Evolutionary conservation across 441 rosid genomes (phyloP).

Genomic region (Euphorbia celastroides): DNA sequence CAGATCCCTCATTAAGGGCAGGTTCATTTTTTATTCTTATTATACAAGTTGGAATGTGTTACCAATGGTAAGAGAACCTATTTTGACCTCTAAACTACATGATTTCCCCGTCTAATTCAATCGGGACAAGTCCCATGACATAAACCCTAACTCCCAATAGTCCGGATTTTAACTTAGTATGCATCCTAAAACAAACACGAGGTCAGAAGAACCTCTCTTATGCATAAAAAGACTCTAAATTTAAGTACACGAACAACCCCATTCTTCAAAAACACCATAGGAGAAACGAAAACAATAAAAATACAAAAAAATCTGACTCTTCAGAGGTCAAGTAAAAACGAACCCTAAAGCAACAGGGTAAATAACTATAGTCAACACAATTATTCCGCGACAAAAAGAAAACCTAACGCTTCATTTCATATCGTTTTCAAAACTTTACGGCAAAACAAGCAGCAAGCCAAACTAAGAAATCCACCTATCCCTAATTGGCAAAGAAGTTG

Average conservation of each 20-base stretch:
- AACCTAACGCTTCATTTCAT: conserved; percentile 7
- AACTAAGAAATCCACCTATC: neutral
- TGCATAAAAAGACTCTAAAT: conserved; percentile 4
- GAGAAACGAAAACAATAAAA: neutral
- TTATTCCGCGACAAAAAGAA: conserved; percentile 8
- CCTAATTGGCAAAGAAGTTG: conserved; percentile 13
- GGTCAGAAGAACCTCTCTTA: neutral
- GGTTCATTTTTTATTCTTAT: neutral
- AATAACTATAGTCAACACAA: neutral
- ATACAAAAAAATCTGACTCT: neutral
- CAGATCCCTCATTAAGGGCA: neutral
- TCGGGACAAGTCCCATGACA: too few species aligned
- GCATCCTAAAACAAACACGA: neutral
- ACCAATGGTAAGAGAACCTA: too few species aligned
- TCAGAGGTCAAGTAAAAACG: neutral
- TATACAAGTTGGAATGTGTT: too few species aligned
- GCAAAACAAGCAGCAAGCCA: conserved; percentile 2
- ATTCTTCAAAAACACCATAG: neutral
- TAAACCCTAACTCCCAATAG: conserved; percentile 31
- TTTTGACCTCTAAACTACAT: too few species aligned
- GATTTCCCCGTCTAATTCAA: too few species aligned
- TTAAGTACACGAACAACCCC: conserved; percentile 7
- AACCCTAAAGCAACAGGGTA: neutral
- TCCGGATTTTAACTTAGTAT: neutral
- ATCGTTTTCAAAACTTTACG: conserved; percentile 4